Conservation (phyloP, 2,329 filamentous ascomycete species). For the Xenoacremonium recifei region DNA sequence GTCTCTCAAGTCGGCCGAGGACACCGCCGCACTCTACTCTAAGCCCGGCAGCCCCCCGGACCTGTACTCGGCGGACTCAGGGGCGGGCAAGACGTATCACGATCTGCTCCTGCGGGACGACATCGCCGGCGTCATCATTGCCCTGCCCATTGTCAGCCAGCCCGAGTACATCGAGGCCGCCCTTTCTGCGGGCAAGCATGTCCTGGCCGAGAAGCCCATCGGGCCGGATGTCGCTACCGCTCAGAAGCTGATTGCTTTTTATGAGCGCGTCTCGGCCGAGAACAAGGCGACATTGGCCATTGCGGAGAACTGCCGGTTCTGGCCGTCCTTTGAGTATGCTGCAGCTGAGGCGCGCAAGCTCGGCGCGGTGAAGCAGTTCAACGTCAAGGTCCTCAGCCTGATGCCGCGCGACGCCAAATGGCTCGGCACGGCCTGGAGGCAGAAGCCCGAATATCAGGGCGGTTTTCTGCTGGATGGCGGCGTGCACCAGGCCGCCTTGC, state of each 20-base stretch:
- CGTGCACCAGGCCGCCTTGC: conserved; percentile 67
- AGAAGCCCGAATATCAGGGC: conserved; percentile 68
- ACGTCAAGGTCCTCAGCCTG: conserved; percentile 34
- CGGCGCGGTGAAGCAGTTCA: conserved; percentile 45
- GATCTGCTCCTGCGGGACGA: conserved; percentile 54
- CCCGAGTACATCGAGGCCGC: conserved; percentile 57
- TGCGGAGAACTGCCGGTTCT: conserved; percentile 73
- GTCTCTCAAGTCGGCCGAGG: conserved; percentile 55
- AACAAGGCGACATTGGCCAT: conserved; percentile 50
- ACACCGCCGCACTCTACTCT: conserved; percentile 38
- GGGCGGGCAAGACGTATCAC: conserved; percentile 43
- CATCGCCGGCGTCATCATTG: conserved; percentile 54
- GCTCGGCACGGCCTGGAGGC: conserved; percentile 61
- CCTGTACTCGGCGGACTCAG: conserved; percentile 57
- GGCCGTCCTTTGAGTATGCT: conserved; percentile 53
- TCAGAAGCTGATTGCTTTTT: conserved; percentile 38
- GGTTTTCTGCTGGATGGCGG: conserved; percentile 76
- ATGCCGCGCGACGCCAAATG: conserved; percentile 42
- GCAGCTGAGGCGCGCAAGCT: conserved; percentile 37
- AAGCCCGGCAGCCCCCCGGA: conserved; percentile 32
- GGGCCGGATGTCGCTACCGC: conserved; percentile 54
- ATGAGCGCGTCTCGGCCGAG: conserved; percentile 24
- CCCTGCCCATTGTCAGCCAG: conserved; percentile 63
- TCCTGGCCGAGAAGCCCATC: conserved; percentile 68
- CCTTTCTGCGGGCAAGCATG: conserved; percentile 65